Evolutionary conservation across 2,329 filamentous ascomycete genomes (phyloP), one percentile per base, ranked within the genome.

Genomic region (Aureobasidium namibiae): DNA sequence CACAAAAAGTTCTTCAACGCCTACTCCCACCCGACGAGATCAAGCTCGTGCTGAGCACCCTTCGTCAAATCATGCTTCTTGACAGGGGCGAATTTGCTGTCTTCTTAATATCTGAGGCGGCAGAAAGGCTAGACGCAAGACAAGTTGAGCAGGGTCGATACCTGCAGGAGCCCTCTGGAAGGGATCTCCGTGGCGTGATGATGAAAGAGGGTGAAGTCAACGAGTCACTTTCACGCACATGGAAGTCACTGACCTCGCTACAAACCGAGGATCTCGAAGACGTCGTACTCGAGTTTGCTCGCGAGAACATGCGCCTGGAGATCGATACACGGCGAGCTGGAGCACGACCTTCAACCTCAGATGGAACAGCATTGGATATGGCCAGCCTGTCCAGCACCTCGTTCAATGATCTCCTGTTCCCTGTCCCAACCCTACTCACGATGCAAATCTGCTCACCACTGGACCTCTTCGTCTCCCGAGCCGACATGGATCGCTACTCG

Each of bases 41-140:
- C 4, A 76, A 90, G 6, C 87, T 94, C 63, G 84, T 89, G 52
- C 76, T 97, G 14, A 83, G 84, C 29, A 78, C 96, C 9, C 78
- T 96, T 1, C 82, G 92, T 49, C 86, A 94, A 60, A 96, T 95
- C 73, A 90, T 96, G 65, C 80, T 99, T 2, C 80, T 99, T 0
- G 87, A 88, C 1, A 83, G 90, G 34, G 92, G 92, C 56, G 94
- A 97, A 70, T 99, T 99, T 70, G 90, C 92, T 21, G 85, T 94
- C 73, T 87, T 88, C 0, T 74, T 99, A 26, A 90, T 95, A 1
- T 83, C 87, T 36, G 89, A 96, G 74, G 90, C 92, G 1, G 90
- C 96, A 65, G 83, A 87, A 58, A 87, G 85, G 65, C 81, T 94
- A 24, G 81, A 84, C n/a, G 85, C 83, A 63, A 84, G 90, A 52